Conservation (phyloP, 768 basidiomycete genomes). For the Hebeloma cylindrosporum region DNA sequence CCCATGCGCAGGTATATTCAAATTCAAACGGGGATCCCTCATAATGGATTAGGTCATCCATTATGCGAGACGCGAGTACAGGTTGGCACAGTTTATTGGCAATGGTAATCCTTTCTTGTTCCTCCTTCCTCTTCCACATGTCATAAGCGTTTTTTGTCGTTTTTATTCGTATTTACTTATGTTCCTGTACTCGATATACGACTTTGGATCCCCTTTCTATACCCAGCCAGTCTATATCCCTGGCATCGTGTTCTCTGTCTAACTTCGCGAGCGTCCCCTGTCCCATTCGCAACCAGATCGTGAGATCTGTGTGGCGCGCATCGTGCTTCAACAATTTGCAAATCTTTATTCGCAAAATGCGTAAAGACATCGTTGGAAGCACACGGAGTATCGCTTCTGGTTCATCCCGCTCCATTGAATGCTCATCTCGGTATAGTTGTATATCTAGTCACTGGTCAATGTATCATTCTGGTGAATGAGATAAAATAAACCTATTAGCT, state of each 20-base stretch:
- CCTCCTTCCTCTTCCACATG: not conserved
- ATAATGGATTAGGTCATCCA: not conserved
- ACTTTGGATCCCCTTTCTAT: constrained; percentile 54
- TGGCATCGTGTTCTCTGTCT: constrained; percentile 44
- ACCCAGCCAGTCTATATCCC: constrained; percentile 70
- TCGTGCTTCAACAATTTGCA: constrained; percentile 46
- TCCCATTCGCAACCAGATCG: constrained; percentile 57
- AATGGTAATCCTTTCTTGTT: no score
- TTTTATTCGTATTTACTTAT: not conserved
- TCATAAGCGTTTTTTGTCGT: not conserved
- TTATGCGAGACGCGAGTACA: not conserved
- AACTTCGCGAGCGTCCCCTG: constrained; percentile 50
- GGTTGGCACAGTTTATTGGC: not conserved
- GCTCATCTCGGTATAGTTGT: constrained; percentile 21
- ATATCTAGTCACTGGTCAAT: constrained; percentile 17
- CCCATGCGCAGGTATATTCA: not conserved
- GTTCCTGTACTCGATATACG: constrained; percentile 30
- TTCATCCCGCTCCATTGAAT: constrained; percentile 11
- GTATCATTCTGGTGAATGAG: not conserved
- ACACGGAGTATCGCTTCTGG: constrained; percentile 44
- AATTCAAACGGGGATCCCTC: not conserved
- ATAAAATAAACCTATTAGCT: constrained; percentile 54
- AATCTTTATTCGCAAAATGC: constrained; percentile 62
- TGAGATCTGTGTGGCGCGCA: constrained; percentile 33
- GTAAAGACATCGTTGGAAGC: constrained; percentile 68